Evolutionary conservation across 73 alveolate species (phyloP).

Genomic region (Halteria grandinella): DNA sequence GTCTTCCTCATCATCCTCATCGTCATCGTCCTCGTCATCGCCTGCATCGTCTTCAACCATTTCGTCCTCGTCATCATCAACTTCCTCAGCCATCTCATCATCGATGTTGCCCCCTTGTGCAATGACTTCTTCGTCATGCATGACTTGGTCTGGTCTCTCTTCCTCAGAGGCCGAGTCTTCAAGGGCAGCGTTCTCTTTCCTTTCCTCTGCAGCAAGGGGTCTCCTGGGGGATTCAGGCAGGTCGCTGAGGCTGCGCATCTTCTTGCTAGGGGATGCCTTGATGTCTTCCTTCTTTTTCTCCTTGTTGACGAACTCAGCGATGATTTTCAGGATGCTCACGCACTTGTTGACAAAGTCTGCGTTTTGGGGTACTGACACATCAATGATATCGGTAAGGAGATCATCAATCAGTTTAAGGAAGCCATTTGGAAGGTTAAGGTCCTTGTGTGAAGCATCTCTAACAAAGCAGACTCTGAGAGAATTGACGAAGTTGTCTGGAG

Average conservation of each 20-base stretch:
- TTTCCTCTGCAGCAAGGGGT: background rate
- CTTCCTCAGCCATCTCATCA: conserved; percentile 18
- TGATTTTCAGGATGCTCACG: background rate
- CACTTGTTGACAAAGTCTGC: background rate
- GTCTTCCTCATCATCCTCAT: background rate
- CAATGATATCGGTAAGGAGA: conserved; percentile 12
- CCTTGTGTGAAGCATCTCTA: conserved; percentile 6
- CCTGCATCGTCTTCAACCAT: background rate
- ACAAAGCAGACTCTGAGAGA: conserved; percentile 15
- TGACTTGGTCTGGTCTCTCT: background rate
- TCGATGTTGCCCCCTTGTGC: background rate
- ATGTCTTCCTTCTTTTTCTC: conserved; percentile 38
- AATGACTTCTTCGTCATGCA: background rate
- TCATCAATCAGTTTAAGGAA: conserved; percentile 15
- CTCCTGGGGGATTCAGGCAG: background rate
- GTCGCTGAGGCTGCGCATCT: background rate
- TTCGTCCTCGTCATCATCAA: conserved; percentile 9
- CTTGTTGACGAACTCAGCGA: conserved; percentile 19
- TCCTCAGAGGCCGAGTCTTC: background rate
- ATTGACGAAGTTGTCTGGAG: conserved; percentile 10
- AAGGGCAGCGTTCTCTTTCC: no score
- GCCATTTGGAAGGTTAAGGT: conserved; percentile 8
- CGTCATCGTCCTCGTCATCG: background rate
- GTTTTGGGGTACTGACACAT: conserved; percentile 12
- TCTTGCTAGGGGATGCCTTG: background rate